Evolutionary conservation across 129 eudicot genomes (phyloP), one percentile per base, ranked within the genome.

Genomic region (Chrysanthemum seticuspe): DNA sequence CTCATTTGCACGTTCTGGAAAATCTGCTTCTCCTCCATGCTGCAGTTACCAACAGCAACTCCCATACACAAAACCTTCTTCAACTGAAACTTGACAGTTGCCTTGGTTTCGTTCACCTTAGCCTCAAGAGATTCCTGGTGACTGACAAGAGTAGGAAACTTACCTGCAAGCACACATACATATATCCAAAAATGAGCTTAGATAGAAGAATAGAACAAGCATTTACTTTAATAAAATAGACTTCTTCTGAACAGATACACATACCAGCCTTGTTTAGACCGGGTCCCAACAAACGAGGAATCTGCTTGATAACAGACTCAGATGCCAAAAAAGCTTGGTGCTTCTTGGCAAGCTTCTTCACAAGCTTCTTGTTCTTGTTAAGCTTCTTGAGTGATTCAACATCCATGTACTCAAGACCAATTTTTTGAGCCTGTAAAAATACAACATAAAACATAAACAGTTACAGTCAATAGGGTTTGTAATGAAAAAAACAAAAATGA

Each of bases 21-120:
- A 18, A 87, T 84, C 76, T 87, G 92, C 69, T 84, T 87, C 34
- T 87, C 92, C 69, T 87, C 92, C 92, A 87, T 87, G 68, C 81
- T 73, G 61, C 78, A 76, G 79, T 87, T 87, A 8, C 92, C 92
- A 13, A 87, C 85, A 73, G 92, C 92, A 25, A 87, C 92, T 19
- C 92, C 92, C 92, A 87, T 87, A 64, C 92, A 87, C 12, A 87
- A 76, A n/a, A 87, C 92, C 68, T 87, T 87, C 65, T 87, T 87
- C 77, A 87, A 72, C 16, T 87, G 92, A 63, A 87, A 87, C 74
- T 87, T 87, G 3, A 87, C 85, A 0, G 86, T 87, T 14, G 92
- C 92, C 66, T 87, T 87, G 11, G 81, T 79, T 34, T 87, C 92
- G 52, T 84, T 84, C 12, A 87, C 92, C 75, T 87, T 87, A 2